Evolutionary conservation across 345 rosid species (phyloP), one percentile per base, ranked within the genome.

Genomic region (Citropsis articulata): DNA sequence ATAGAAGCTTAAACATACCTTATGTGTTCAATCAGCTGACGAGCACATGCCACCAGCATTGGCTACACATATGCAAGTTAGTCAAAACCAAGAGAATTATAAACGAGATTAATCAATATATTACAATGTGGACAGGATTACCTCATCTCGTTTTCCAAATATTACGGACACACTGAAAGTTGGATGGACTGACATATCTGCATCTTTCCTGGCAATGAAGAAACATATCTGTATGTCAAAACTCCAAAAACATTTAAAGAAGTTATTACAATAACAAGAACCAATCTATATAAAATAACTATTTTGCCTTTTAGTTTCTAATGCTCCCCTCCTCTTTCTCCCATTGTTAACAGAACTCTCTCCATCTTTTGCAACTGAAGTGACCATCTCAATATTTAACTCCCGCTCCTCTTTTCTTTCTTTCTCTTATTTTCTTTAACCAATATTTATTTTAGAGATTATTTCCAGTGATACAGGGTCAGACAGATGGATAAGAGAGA

Each of bases 141-240:
- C 99, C 92, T 92, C 95, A 62, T 96, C 94, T 72, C 98, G 90
- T 86, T 94, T 94, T 76, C 99, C 97, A 70, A 96, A 92, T 76
- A 94, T 81, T 71, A 94, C 95, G 19, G 97, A 92, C 48, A 96
- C 97, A 71, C 69, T 91, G 80, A 84, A 96, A 59, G 94, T 94
- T 62, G 98, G 97, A 77, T 91, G 79, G 56, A 82, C 81, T 24
- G 97, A 86, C 84, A 96, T 83, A 69, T 94, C 97, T 85, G 90
- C 93, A 81, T 96, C 99, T 81, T 94, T 96, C 85, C 99, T 93
- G 81, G 61, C 40, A 84, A 69, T 66, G 42, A 77, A 73, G n/a
- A 82, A 48, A 78, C 7, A 74, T 45, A 68, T 5, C 36, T 62
- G 53, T 22, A 75, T 19, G 6, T 81, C 63, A 78, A 66, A 72